These are phyloP conservation scores for Tylopilus plumbeoviolaceoides DNA, from an alignment of 768 basidiomycete species.

Conservation along the genomic window DNA sequence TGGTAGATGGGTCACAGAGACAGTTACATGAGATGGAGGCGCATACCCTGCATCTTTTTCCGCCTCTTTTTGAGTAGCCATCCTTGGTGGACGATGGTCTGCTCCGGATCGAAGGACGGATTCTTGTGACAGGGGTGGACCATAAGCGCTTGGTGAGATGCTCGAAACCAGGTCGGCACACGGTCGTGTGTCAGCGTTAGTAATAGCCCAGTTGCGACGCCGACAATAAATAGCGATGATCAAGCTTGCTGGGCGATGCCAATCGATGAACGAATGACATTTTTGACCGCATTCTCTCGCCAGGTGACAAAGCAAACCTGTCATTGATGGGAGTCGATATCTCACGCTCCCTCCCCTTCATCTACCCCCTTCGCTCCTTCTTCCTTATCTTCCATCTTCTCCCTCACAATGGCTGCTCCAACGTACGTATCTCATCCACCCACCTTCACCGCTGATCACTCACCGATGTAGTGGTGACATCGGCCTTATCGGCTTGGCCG, in stretches of 20 bases:
- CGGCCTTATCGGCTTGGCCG: constrained; percentile 97
- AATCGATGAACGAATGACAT: too few species aligned
- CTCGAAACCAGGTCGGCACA: not conserved
- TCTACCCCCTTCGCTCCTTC: constrained; percentile 23
- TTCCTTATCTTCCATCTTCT: constrained; percentile 24
- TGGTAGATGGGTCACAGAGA: not conserved
- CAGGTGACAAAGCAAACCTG: constrained; percentile 1
- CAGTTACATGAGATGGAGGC: not conserved
- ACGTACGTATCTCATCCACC: constrained; percentile 34
- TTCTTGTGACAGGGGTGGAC: not conserved
- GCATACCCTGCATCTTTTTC: constrained; percentile 81
- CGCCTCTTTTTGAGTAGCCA: constrained; percentile 86
- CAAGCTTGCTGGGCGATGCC: not conserved
- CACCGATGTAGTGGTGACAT: constrained; percentile 75
- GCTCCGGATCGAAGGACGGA: not conserved
- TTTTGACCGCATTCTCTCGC: too few species aligned
- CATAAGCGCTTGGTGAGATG: not conserved
- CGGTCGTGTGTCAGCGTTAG: not conserved
- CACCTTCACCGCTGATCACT: constrained; percentile 20
- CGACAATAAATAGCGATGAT: not conserved
- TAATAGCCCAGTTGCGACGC: not conserved
- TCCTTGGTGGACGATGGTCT: constrained; percentile 53
- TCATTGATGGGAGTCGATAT: not conserved
- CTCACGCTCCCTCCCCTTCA: constrained; percentile 21
- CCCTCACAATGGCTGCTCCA: constrained; percentile 40